Base-by-base conservation (phyloP, 441 rosid genomes). In the Aleurites moluccanus region DNA sequence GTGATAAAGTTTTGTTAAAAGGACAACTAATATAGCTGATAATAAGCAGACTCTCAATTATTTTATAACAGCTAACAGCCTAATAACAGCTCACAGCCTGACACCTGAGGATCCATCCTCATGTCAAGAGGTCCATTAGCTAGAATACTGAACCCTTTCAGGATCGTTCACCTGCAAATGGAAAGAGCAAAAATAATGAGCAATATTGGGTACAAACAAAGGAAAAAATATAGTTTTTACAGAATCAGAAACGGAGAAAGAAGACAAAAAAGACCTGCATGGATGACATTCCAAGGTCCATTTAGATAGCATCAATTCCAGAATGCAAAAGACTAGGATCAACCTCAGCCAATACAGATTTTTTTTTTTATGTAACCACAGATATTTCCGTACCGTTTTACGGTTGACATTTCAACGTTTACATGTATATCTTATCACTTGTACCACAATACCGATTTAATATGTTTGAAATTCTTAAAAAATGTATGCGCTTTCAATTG, bases 201-300 rank as follows among this genome's bases (percentile, higher is more conserved):
- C 28, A 25, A 45, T 8, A 44, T 27, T 11, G 13, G 35, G 8
- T 13, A 49, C 23, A 73, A 52, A 35, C 52, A 56, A 40, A 55
- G 61, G 10, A 6, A 38, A 10, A 38, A 61, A 69, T 35, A 52
- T 15, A 52, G 13, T 13, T 59, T 27, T 33, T 35, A 35, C 60
- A 50, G 60, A 11, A 10, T 27, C 18, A 14, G 56, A 21, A 3
- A 10, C 23, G 21, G 4, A 33, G 11, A 49, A 52, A 38, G 10
- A 10, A 30, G 25, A 6, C n/a, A 40, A 44, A 78, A 33, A 16
- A 44, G 49, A 94, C 98, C 98, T 94, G 98, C 97, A 95, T 95
- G 14, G 99, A 95, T 65, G 99, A 92, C 93, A 92, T 93, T 73
- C 99, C 99, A 33, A 92, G 86, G 85, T 95, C 99, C 99, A 95